Conservation (phyloP, 345 rosid genomes). For the Cardamine occulta region DNA sequence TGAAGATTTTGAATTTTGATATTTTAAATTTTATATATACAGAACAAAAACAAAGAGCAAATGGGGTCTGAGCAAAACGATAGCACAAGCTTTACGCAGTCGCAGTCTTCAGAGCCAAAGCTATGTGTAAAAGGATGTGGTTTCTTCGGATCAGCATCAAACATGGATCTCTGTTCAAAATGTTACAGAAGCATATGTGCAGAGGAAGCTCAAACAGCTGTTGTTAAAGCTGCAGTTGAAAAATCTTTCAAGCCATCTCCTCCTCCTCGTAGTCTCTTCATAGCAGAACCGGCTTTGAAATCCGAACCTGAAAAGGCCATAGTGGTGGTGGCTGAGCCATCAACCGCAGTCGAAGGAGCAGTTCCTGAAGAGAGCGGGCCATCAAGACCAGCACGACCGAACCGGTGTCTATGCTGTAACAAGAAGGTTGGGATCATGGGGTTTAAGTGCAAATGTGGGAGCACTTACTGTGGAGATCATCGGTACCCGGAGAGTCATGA, state of each 20-base stretch:
- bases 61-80: constrained; percentile 48
- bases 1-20: neutral
- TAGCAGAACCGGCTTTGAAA: constrained; percentile 8
- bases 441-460: constrained; percentile 48
- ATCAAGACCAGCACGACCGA: constrained; percentile 14
- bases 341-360: neutral
- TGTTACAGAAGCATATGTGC: constrained; percentile 42
- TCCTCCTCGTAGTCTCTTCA: neutral
- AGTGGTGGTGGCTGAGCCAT: neutral
- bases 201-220: constrained; percentile 41
- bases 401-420: constrained; percentile 44
- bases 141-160: constrained; percentile 48
- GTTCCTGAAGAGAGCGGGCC: constrained; percentile 20
- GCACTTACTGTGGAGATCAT: constrained; percentile 42
- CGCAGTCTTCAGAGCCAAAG: constrained; percentile 40
- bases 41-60: neutral
- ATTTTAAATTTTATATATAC: neutral
- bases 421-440: constrained; percentile 48
- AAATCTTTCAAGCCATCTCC: constrained; percentile 32
- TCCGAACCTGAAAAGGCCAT: neutral
- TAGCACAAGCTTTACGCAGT: constrained; percentile 41
- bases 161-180: constrained; percentile 46
- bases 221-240: constrained; percentile 42
- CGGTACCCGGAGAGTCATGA: constrained; percentile 49
- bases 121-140: constrained; percentile 48